Evolutionary conservation across 805 yeast genomes (phyloP).

Genomic region (Tanozyma kutaoensis): DNA sequence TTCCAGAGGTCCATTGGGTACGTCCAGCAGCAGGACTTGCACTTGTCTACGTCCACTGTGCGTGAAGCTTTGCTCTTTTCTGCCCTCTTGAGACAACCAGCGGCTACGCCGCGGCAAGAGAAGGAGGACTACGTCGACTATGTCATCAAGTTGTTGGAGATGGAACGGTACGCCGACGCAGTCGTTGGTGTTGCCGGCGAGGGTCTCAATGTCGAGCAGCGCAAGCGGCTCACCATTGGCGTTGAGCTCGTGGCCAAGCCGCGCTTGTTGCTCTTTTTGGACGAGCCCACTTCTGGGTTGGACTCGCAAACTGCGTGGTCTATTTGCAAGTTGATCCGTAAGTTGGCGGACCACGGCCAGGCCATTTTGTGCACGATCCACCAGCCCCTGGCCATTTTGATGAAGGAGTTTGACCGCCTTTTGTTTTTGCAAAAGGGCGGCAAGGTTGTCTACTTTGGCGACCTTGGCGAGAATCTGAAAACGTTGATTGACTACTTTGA

Average conservation of each 20-base stretch:
- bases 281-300: constrained; percentile 65
- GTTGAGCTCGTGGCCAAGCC: constrained; percentile 66
- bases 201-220: constrained; percentile 53
- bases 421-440: constrained; percentile 62
- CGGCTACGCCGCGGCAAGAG: constrained; percentile 38
- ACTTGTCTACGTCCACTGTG: constrained; percentile 54
- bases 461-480: constrained; percentile 45
- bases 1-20: constrained; percentile 72
- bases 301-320: constrained; percentile 66
- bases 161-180: constrained; percentile 66
- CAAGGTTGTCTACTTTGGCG: constrained; percentile 64
- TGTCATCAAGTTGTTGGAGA: constrained; percentile 51
- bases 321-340: constrained; percentile 51
- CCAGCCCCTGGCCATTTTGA: constrained; percentile 72
- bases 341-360: constrained; percentile 59
- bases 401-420: constrained; percentile 68
- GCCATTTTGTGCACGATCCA: constrained; percentile 71
- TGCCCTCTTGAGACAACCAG: constrained; percentile 61
- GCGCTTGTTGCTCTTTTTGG: constrained; percentile 44
- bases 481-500: constrained; percentile 57
- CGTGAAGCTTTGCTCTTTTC: constrained; percentile 64
- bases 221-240: constrained; percentile 57
- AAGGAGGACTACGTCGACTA: constrained; percentile 59
- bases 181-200: constrained; percentile 52
- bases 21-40: constrained; percentile 74